Evolutionary conservation across 2,329 filamentous ascomycete genomes (phyloP).

Genomic region (Sclerotinia borealis): DNA sequence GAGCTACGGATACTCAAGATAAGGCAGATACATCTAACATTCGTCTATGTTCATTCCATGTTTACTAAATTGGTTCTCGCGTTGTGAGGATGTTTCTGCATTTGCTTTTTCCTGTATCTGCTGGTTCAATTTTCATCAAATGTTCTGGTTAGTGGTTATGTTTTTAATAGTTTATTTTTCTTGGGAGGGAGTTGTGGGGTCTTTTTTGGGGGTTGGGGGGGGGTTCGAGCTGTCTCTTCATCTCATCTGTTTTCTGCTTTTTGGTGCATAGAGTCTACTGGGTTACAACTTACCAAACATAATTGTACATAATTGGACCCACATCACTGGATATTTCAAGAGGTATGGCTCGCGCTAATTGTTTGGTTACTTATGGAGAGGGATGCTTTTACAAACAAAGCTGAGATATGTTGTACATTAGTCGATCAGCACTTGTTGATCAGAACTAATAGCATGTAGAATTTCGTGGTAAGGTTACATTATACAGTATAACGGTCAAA

Average conservation of each 20-base stretch:
- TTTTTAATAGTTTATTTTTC: neutral
- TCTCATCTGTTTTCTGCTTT: too few species aligned
- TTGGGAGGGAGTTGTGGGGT: rapidly evolving
- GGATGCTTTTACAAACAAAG: neutral
- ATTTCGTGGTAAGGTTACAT: too few species aligned
- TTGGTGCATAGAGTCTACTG: neutral
- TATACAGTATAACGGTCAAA: too few species aligned
- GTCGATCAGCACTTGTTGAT: too few species aligned
- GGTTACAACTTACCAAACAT: neutral
- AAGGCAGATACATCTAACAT: neutral
- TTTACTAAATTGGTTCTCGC: neutral
- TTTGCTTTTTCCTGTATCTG: neutral
- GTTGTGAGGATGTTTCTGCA: neutral
- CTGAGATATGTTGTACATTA: neutral
- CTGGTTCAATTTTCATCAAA: rapidly evolving
- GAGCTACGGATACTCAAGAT: neutral
- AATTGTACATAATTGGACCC: neutral
- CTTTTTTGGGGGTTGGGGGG: too few species aligned
- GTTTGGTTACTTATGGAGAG: neutral
- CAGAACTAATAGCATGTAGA: too few species aligned
- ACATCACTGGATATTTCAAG: neutral
- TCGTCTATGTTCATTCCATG: neutral
- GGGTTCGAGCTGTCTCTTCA: too few species aligned
- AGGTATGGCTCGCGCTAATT: neutral
- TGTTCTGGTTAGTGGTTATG: neutral